Percentiles rank a stretch among this genome's conserved stretches.
Evolutionary conservation across 2,329 filamentous ascomycete genomes (phyloP).

Genomic region (Alternaria solani): DNA sequence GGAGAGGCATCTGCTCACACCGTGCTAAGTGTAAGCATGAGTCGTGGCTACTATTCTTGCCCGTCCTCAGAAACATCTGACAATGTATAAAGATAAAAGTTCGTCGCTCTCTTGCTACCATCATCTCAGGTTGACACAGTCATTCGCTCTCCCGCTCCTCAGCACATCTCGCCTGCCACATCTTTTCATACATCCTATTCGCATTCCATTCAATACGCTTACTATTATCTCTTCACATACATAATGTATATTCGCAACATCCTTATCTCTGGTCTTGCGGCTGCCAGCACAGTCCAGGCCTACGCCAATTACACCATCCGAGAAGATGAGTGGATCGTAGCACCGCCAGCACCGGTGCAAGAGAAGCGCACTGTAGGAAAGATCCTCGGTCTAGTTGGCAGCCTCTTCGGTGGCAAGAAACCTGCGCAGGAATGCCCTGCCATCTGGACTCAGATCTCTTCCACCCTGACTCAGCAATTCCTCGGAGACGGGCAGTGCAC

Average conservation of each 20-base stretch:
- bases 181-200: conserved; percentile 4
- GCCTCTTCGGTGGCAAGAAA: conserved; percentile 15
- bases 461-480: conserved; percentile 43
- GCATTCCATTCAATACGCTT: conserved; percentile 17
- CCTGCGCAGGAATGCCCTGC: conserved; percentile 33
- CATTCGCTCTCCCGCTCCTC: conserved; percentile 22
- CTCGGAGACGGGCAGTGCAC: conserved; percentile 46
- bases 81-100: conserved; percentile 31
- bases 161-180: not conserved
- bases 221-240: conserved; percentile 2
- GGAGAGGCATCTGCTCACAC: conserved; percentile 16
- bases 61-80: conserved; percentile 6
- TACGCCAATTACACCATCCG: conserved; percentile 31
- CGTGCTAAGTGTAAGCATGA: conserved; percentile 4
- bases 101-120: conserved; percentile 11
- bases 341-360: conserved; percentile 6
- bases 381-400: conserved; percentile 15
- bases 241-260: conserved; percentile 48
- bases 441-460: conserved; percentile 46
- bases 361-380: conserved; percentile 27
- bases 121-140: conserved; percentile 17
- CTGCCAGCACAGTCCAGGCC: conserved; percentile 36
- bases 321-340: conserved; percentile 23
- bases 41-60: conserved; percentile 28
- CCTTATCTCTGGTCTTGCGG: conserved; percentile 36